Conservation (phyloP, 1,139 yeast species). For the Candida tropicalis region DNA sequence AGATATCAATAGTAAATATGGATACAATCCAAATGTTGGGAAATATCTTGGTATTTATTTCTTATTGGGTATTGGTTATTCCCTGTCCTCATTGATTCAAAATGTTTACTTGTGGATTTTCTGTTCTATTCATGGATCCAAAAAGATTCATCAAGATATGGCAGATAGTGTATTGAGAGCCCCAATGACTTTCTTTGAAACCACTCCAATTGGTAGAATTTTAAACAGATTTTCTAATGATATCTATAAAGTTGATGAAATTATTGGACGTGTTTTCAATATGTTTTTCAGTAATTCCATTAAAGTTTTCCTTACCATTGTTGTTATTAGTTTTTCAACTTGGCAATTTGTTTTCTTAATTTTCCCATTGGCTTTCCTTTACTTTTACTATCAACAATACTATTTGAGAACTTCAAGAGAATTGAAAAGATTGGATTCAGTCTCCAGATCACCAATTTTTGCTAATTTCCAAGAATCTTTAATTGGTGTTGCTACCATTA, state of each 20-base stretch:
- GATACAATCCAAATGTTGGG: slow-evolving; percentile 69
- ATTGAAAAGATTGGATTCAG: slow-evolving; percentile 90
- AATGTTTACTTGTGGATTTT: slow-evolving; percentile 75
- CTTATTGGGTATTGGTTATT: slow-evolving; percentile 63
- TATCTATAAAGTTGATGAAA: slow-evolving; percentile 88
- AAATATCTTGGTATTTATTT: slow-evolving; percentile 78
- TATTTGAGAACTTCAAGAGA: slow-evolving; percentile 92
- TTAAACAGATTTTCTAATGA: slow-evolving; percentile 94
- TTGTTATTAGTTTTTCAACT: slow-evolving; percentile 84
- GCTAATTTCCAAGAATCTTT: slow-evolving; percentile 97
- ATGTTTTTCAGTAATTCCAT: slow-evolving; percentile 76
- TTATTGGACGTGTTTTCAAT: slow-evolving; percentile 79
- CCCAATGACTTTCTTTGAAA: slow-evolving; percentile 97
- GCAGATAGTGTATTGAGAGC: slow-evolving; percentile 80
- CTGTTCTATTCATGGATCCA: slow-evolving; percentile 86
- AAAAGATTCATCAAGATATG: slow-evolving; percentile 76
- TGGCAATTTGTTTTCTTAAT: slow-evolving; percentile 81
- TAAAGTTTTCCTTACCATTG: slow-evolving; percentile 77
- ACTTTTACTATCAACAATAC: slow-evolving; percentile 84
- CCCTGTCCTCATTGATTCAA: slow-evolving; percentile 68
- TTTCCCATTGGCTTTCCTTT: slow-evolving; percentile 70
- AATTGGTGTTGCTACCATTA: slow-evolving; percentile 84
- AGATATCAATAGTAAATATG: slow-evolving; percentile 72
- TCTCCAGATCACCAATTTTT: slow-evolving; percentile 89
- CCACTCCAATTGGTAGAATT: slow-evolving; percentile 94